Evolutionary conservation across 2,329 filamentous ascomycete species (phyloP).

Genomic region (Hawksworthiomyces lignivorus): DNA sequence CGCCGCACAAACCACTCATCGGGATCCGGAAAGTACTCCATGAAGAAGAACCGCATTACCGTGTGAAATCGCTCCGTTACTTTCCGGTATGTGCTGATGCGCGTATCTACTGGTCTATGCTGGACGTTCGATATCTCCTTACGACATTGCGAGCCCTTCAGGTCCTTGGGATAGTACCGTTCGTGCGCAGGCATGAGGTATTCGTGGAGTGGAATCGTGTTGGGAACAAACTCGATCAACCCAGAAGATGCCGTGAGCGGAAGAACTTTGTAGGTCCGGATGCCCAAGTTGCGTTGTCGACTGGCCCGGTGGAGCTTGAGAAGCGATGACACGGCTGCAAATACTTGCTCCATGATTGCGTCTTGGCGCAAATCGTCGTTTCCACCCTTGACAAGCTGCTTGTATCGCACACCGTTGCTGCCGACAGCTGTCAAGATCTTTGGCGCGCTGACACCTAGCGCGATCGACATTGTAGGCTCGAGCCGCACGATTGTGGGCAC

Average conservation of each 20-base stretch:
- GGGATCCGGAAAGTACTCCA: conserved; percentile 86
- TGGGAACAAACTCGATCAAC: conserved; percentile 92
- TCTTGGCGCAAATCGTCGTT: conserved; percentile 96
- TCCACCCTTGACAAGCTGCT: conserved; percentile 89
- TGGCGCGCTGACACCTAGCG: conserved; percentile 82
- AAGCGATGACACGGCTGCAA: conserved; percentile 87
- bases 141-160: conserved; percentile 67
- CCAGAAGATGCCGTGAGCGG: conserved; percentile 79
- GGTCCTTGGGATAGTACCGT: conserved; percentile 75
- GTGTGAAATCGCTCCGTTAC: conserved; percentile 80
- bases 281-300: conserved; percentile 78
- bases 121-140: conserved; percentile 72
- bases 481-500: conserved; percentile 70
- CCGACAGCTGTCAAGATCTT: conserved; percentile 84
- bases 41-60: conserved; percentile 94
- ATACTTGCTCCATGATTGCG: conserved; percentile 98
- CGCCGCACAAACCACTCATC: conserved; percentile 93
- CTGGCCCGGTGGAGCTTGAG: conserved; percentile 80
- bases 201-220: conserved; percentile 87
- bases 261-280: conserved; percentile 94
- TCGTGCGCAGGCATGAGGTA: conserved; percentile 88
- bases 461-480: conserved; percentile 71
- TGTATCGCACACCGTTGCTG: conserved; percentile 71
- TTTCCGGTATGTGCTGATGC: conserved; percentile 68
- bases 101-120: conserved; percentile 58